Evolutionary conservation across 805 yeast genomes (phyloP).

Genomic region (Candida morakotiae): DNA sequence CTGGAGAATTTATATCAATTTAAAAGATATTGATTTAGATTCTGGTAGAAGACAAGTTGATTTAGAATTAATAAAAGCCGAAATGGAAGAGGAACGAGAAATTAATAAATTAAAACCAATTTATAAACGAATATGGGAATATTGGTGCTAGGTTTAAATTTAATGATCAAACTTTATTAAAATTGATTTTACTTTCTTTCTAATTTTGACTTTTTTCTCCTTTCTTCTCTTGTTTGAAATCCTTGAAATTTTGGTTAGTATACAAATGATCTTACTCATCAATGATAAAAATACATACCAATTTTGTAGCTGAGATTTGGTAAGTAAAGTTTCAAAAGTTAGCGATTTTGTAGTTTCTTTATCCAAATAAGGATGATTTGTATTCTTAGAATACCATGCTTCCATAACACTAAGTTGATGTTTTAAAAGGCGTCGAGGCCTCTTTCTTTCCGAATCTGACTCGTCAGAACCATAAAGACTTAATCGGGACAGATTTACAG

Average conservation of each 20-base stretch:
- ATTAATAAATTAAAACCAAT: conserved; percentile 21
- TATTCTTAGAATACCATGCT: conserved; percentile 6
- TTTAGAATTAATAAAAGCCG: conserved; percentile 28
- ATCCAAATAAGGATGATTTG: conserved; percentile 6
- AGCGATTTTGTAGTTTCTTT: not conserved
- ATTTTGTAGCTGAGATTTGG: conserved; percentile 53
- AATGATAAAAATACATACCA: too few relatives aligned
- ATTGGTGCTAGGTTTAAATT: conserved; percentile 9
- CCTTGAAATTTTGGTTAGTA: too few relatives aligned
- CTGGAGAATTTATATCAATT: conserved; percentile 28
- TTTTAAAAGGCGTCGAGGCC: not conserved
- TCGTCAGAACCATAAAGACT: not conserved
- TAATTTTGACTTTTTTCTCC: conserved; percentile 5
- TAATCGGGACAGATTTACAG: not conserved
- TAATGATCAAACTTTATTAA: not conserved
- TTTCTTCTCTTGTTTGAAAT: conserved; percentile 56
- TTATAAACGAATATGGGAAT: conserved; percentile 18
- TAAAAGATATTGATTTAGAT: conserved; percentile 32
- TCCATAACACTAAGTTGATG: conserved; percentile 6
- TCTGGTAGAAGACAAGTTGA: conserved; percentile 32
- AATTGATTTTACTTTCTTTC: conserved; percentile 1
- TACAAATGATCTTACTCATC: too few relatives aligned
- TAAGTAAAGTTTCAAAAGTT: conserved; percentile 57
- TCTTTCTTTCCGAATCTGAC: not conserved
- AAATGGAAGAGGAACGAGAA: conserved; percentile 31